Conservation (phyloP, 2,329 filamentous ascomycete genomes). For the Phialophora macrospora region DNA sequence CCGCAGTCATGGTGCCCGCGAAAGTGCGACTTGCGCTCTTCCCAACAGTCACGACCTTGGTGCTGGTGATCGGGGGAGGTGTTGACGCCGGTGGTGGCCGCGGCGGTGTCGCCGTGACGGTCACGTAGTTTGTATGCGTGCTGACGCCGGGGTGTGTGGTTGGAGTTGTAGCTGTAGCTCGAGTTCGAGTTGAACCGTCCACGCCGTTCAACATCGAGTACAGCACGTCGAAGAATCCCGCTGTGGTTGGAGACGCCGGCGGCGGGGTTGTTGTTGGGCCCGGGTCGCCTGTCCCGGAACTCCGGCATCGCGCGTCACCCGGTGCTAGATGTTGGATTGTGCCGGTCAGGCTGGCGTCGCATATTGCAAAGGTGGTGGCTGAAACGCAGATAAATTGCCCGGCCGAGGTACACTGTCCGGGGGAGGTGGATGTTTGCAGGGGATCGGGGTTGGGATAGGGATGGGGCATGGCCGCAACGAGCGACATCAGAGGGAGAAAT, state of each 20-base stretch:
- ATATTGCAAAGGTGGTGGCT: constrained; percentile 5
- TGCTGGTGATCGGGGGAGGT: not conserved
- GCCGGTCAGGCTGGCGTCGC: constrained; percentile 4
- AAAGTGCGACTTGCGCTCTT: not conserved
- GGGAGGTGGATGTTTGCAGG: not conserved
- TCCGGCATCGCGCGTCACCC: constrained; percentile 5
- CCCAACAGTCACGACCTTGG: not conserved
- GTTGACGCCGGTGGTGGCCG: not conserved
- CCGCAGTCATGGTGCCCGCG: not conserved
- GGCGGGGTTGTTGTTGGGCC: not conserved
- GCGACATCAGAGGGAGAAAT: not conserved
- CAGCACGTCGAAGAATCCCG: too few relatives aligned
- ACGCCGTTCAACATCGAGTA: too few relatives aligned
- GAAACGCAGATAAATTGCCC: constrained; percentile 9
- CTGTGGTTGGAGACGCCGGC: not conserved
- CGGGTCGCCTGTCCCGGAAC: not conserved
- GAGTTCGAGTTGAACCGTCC: too few relatives aligned
- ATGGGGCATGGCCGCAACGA: not conserved
- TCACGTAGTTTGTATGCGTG: not conserved
- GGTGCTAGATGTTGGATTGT: not conserved
- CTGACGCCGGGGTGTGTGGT: not conserved
- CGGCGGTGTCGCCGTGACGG: not conserved
- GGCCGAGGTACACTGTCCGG: constrained; percentile 3
- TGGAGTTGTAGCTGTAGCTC: too few relatives aligned
- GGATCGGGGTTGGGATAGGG: not conserved